Conservation (phyloP, 1,139 yeast species). For the Pichia terricola region DNA sequence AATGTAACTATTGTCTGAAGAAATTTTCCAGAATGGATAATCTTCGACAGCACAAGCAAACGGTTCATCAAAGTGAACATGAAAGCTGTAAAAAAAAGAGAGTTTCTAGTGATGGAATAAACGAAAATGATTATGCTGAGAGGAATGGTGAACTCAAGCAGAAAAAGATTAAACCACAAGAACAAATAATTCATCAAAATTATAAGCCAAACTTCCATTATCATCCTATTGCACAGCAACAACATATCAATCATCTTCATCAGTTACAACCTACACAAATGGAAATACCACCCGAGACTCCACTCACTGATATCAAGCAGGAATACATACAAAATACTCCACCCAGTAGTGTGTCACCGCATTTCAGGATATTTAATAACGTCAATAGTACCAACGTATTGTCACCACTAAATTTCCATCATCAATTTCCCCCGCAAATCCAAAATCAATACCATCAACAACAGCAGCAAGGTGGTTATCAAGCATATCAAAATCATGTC, state of each 20-base stretch:
- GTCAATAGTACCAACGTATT: background rate
- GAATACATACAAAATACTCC: conserved; percentile 10
- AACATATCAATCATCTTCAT: background rate
- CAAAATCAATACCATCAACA: background rate
- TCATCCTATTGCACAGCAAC: background rate
- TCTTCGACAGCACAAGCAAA: conserved; percentile 83
- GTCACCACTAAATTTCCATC: background rate
- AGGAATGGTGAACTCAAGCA: background rate
- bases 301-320: conserved; percentile 4
- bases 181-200: too few relatives aligned
- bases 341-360: conserved; percentile 16
- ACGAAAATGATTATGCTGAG: background rate
- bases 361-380: conserved; percentile 4
- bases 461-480: background rate
- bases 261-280: background rate
- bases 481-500: too few relatives aligned
- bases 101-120: too few relatives aligned
- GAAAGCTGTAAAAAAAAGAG: background rate
- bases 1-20: conserved; percentile 74
- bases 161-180: background rate
- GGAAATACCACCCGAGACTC: conserved; percentile 6
- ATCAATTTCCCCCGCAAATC: background rate
- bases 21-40: conserved; percentile 81
- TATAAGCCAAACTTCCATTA: background rate
- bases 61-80: conserved; percentile 78